Percentiles rank a stretch among this genome's conserved stretches.
Conservation (phyloP, 179 eudicot genomes). For the Actinidia chinensis region DNA sequence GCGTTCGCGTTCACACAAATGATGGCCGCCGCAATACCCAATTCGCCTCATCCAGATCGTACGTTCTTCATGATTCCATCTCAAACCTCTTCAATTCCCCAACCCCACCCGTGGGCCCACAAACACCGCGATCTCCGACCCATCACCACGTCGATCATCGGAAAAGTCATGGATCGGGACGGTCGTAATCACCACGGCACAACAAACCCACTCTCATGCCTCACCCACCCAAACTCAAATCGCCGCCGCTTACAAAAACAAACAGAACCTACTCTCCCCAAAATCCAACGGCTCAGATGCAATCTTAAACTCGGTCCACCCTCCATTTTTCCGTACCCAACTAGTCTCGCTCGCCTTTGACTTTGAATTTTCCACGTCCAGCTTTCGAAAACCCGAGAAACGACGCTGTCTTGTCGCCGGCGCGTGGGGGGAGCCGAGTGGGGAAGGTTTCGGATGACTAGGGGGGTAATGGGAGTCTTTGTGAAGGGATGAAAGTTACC, state of each 20-base stretch:
- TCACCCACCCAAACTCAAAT: constrained; percentile 35
- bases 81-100: constrained; percentile 41
- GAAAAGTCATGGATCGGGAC: constrained; percentile 86
- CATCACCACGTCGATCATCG: constrained; percentile 71
- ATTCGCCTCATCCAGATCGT: constrained; percentile 57
- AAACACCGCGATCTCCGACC: constrained; percentile 73
- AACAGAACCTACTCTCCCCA: constrained; percentile 46
- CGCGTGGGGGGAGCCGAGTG: constrained; percentile 8
- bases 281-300: constrained; percentile 42
- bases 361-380: constrained; percentile 12
- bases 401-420: constrained; percentile 13
- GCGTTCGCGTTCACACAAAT: constrained; percentile 52
- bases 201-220: constrained; percentile 66
- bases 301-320: constrained; percentile 43
- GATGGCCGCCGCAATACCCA: constrained; percentile 58
- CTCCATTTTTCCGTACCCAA: no score
- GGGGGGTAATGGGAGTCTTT: constrained; percentile 53
- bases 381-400: constrained; percentile 24
- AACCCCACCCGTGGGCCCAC: constrained; percentile 38
- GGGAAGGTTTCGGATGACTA: no score
- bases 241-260: constrained; percentile 50
- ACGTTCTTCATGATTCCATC: constrained; percentile 37
- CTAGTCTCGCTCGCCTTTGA: no score
- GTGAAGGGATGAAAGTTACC: constrained; percentile 73
- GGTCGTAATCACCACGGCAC: constrained; percentile 82